Conservation (phyloP, 768 basidiomycete genomes). For the Pisolithus orientalis region DNA sequence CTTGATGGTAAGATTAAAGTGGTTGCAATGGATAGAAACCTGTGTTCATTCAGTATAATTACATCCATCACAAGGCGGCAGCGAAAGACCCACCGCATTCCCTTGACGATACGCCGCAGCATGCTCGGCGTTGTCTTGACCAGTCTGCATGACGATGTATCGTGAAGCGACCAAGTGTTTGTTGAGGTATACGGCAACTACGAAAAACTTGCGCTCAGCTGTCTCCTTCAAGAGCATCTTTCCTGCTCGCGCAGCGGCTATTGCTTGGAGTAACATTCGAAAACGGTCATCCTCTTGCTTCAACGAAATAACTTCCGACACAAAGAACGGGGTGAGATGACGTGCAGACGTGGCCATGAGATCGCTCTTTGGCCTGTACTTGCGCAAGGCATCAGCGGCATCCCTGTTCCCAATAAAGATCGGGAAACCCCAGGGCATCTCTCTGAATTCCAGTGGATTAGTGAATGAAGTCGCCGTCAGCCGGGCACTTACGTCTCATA, state of each 20-base stretch:
- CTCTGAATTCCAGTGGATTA: slow-evolving; percentile 1
- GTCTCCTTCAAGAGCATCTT: neutral
- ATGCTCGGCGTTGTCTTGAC: too few relatives aligned
- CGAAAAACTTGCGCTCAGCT: neutral
- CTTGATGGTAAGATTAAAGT: neutral
- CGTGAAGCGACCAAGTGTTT: too few relatives aligned
- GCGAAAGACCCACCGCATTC: too few relatives aligned
- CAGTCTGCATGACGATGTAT: too few relatives aligned
- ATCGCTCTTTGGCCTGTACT: neutral
- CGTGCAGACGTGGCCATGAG: too few relatives aligned
- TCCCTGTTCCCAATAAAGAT: neutral
- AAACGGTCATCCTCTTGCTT: neutral
- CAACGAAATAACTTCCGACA: too few relatives aligned
- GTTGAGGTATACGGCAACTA: too few relatives aligned
- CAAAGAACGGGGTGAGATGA: too few relatives aligned
- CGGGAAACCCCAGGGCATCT: slow-evolving; percentile 7
- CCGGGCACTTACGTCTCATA: neutral
- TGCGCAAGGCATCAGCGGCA: neutral
- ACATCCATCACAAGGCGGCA: slow-evolving; percentile 10
- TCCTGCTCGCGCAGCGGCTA: neutral
- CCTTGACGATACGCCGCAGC: too few relatives aligned
- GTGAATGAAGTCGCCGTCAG: too few relatives aligned
- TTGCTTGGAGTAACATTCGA: slow-evolving; percentile 13
- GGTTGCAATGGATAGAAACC: slow-evolving; percentile 2
- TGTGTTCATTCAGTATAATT: slow-evolving; percentile 1